A percentile compares a stretch with the other conserved stretches of the same genome.
These are phyloP conservation scores for Phytophthora kernoviae DNA, from an alignment of 352 stramenopile species.

Conservation along the genomic window DNA sequence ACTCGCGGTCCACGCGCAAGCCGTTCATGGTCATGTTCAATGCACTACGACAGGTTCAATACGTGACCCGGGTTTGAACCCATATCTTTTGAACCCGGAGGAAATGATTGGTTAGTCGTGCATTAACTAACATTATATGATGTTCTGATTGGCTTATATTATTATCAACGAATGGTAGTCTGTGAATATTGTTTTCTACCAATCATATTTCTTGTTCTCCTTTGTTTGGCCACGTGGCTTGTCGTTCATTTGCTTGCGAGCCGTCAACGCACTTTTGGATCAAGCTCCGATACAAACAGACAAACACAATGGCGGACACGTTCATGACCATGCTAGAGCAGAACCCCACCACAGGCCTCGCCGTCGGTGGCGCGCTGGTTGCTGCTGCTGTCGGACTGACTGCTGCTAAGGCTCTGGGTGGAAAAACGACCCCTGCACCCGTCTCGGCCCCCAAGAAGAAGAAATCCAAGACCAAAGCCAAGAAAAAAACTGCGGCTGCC, in stretches of 20 bases:
- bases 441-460: conserved; percentile 47
- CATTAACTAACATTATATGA: neutral
- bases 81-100: neutral
- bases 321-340: conserved; percentile 71
- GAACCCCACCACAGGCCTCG: conserved; percentile 61
- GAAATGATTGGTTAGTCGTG: neutral
- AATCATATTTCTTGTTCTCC: too few species aligned
- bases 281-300: conserved; percentile 4
- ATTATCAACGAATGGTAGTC: neutral
- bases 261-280: conserved; percentile 24
- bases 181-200: neutral
- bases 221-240: conserved; percentile 16
- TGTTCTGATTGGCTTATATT: neutral
- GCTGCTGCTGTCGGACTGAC: conserved; percentile 70
- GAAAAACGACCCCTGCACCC: conserved; percentile 32
- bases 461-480: conserved; percentile 61
- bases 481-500: conserved; percentile 53
- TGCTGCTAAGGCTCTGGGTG: conserved; percentile 66
- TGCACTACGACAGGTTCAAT: too few species aligned
- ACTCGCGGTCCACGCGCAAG: conserved; percentile 61
- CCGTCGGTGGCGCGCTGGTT: conserved; percentile 70
- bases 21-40: conserved; percentile 9
- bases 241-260: neutral
- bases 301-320: conserved; percentile 56
- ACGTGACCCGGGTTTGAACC: too few species aligned